Base-by-base conservation (phyloP, 345 rosid species). In the Lepidium didymum region DNA sequence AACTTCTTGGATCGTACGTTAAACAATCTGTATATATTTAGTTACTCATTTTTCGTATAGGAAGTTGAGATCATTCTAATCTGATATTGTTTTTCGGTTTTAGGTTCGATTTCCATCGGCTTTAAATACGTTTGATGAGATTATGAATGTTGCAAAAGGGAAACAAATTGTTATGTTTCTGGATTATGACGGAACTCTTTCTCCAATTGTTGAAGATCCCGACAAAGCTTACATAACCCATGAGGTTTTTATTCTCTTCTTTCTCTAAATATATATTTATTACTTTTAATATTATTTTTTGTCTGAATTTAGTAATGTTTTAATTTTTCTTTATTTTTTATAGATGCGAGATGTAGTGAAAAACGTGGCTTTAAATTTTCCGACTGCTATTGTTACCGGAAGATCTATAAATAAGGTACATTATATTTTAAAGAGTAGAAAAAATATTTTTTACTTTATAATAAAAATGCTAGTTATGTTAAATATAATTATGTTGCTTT, bases 171-270 rank as follows among this genome's bases (percentile, higher is more conserved):
- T 87, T n/a, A 87, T 94, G 96, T 94, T 94, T 57, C 83, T 94
- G 19, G 99, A 94, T 75, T 94, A 94, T 36, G 99, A 94, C 43
- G 99, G 99, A 1, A 94, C 99, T 5, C 93, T 94, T 46, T 86
- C 99, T 8, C 97, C 96, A 6, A 94, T 94, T n/a, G 99, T 94
- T 27, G 93, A 81, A 64, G 91, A 94, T 70, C 99, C 99, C 36
- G 99, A 94, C 64, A 80, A 79, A 78, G 97, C 99, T 54, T 84
- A 83, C 87, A 91, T 94, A 86, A 79, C 97, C 35, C 78, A 46
- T 34, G 88, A 89, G 88, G 99, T 94, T 43, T 29, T 67, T 74
- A 42, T 47, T 72, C 23, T 19, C 6, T 46, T 50, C 16, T 29
- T 41, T 45, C 0, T 13, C 15, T 19, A 40, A 43, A 10, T 3